phyloP scores from a whole-genome alignment of 768 basidiomycete species.

The Pholiota molesta region DNA sequence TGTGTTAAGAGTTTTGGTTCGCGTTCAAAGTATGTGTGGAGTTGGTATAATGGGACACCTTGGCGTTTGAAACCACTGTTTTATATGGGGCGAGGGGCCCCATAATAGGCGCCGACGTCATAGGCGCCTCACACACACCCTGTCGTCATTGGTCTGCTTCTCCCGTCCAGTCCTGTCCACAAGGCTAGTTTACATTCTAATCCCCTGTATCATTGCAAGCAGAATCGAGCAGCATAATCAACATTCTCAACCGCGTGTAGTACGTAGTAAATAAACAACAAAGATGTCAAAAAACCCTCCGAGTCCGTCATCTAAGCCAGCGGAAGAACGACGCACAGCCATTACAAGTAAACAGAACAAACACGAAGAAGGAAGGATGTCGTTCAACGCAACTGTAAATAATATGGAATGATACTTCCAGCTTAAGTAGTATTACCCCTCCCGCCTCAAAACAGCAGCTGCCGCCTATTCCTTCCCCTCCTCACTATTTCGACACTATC shows the following conservation, averaged over 20 bases:
- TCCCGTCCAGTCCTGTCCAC: neutral
- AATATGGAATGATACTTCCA: slow-evolving; percentile 3
- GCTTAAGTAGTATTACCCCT: slow-evolving; percentile 3
- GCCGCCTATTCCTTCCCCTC: neutral
- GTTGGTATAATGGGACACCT: neutral
- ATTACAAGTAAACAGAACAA: slow-evolving; percentile 9
- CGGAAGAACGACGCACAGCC: slow-evolving; percentile 1
- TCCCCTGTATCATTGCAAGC: neutral
- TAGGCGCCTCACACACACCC: neutral
- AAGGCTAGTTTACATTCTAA: neutral
- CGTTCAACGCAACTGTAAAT: neutral
- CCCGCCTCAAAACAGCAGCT: neutral
- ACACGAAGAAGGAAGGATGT: neutral
- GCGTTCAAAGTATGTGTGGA: neutral
- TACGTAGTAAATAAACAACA: slow-evolving; percentile 16
- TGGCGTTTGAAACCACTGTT: neutral
- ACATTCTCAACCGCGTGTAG: slow-evolving; percentile 9
- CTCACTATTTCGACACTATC: neutral
- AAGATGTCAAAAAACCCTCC: slow-evolving; percentile 10
- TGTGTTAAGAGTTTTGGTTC: neutral
- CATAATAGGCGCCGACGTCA: slow-evolving; percentile 2
- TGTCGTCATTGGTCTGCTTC: neutral
- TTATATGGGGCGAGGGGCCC: neutral
- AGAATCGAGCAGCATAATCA: slow-evolving; percentile 9
- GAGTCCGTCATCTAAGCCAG: slow-evolving; percentile 4